These are phyloP conservation scores for Penicillium sp. DNA, from an alignment of 2,329 filamentous ascomycete genomes.

Conservation along the genomic window DNA sequence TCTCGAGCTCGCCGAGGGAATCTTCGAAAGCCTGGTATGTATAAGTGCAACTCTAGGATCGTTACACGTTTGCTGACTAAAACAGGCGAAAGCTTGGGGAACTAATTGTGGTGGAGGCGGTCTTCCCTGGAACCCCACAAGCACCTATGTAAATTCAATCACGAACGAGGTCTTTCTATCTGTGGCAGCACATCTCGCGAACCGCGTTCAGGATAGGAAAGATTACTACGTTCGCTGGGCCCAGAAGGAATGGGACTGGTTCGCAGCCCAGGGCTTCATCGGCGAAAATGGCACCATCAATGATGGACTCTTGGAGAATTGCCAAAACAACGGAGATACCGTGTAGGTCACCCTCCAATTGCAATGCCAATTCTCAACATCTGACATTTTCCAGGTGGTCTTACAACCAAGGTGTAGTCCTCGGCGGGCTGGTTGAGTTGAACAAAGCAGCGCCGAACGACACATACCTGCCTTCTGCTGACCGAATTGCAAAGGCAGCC, in stretches of 20 bases:
- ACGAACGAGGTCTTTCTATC: constrained; percentile 60
- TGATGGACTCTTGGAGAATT: constrained; percentile 54
- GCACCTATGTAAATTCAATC: constrained; percentile 55
- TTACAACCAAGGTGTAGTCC: constrained; percentile 64
- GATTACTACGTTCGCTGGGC: constrained; percentile 50
- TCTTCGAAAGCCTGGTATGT: constrained; percentile 51
- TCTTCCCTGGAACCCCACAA: constrained; percentile 51
- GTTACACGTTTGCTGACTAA: not conserved
- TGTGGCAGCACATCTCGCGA: constrained; percentile 58
- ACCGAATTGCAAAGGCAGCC: constrained; percentile 55
- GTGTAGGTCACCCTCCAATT: constrained; percentile 23
- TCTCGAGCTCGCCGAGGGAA: constrained; percentile 48
- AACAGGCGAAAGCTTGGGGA: constrained; percentile 41
- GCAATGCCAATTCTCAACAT: not conserved
- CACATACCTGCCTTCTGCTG: constrained; percentile 46
- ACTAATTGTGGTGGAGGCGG: constrained; percentile 48
- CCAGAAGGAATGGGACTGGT: constrained; percentile 54
- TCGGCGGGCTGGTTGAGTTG: constrained; percentile 59
- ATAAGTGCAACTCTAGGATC: not conserved
- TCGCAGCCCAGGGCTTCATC: constrained; percentile 50
- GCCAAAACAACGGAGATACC: constrained; percentile 49
- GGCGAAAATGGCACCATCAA: constrained; percentile 54
- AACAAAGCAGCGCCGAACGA: constrained; percentile 45
- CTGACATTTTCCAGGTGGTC: constrained; percentile 41
- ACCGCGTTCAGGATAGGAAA: constrained; percentile 42